Conservation (phyloP, 208 protist species). For the Leishmania tropica region DNA sequence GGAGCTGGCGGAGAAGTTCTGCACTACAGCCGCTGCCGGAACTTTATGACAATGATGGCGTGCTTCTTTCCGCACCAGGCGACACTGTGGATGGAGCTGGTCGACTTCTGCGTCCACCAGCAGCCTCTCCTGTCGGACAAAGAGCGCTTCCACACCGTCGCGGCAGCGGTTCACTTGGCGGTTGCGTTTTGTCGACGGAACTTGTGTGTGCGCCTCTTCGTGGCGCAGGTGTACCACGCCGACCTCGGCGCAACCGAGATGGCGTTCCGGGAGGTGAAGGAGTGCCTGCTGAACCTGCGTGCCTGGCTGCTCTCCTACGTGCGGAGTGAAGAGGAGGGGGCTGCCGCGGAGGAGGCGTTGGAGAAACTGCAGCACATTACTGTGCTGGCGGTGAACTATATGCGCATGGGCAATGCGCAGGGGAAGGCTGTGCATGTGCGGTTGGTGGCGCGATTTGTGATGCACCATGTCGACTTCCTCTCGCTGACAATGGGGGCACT, state of each 20-base stretch:
- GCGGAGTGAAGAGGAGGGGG: conserved; percentile 15
- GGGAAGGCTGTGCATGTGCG: conserved; percentile 46
- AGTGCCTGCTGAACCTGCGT: conserved; percentile 42
- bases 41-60: conserved; percentile 59
- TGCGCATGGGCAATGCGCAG: conserved; percentile 66
- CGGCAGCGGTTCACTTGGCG: conserved; percentile 33
- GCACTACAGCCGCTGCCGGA: conserved; percentile 54
- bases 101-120: conserved; percentile 42
- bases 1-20: conserved; percentile 44
- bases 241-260: conserved; percentile 26
- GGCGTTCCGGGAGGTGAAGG: conserved; percentile 54
- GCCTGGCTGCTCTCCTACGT: conserved; percentile 51
- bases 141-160: conserved; percentile 31
- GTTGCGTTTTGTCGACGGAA: conserved; percentile 26
- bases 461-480: conserved; percentile 84
- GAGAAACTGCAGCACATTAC: conserved; percentile 60
- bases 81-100: conserved; percentile 40
- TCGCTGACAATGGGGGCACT: conserved; percentile 73
- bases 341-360: conserved; percentile 25
- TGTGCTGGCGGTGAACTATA: conserved; percentile 79
- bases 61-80: conserved; percentile 67
- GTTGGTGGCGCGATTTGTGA: conserved; percentile 75
- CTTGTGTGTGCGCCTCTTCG: conserved; percentile 36
- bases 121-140: conserved; percentile 31
- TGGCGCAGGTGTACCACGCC: conserved; percentile 27